These are phyloP conservation scores for Fagus sylvatica DNA, from an alignment of 306 rosid species.

Conservation along the genomic window DNA sequence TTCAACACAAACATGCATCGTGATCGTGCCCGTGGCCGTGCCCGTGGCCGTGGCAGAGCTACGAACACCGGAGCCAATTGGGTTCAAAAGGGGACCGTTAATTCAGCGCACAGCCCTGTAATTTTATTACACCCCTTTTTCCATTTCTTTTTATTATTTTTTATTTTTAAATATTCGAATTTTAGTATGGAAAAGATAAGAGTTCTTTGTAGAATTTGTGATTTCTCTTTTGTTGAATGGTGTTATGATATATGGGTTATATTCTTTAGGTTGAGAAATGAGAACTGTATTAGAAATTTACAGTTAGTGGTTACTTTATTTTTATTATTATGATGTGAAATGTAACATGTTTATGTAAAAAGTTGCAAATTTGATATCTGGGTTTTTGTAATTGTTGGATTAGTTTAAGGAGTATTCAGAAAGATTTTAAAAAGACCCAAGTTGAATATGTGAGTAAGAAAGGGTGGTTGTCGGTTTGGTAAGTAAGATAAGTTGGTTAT, in stretches of 20 bases:
- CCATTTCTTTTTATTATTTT: not conserved
- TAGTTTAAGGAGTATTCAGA: not conserved
- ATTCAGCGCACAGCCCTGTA: not conserved
- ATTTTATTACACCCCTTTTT: not conserved
- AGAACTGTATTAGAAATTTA: too few relatives aligned
- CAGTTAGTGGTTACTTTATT: not conserved
- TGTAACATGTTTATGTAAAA: not conserved
- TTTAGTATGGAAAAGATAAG: too few relatives aligned
- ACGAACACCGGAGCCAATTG: not conserved
- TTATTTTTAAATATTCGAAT: too few relatives aligned
- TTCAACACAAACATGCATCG: too few relatives aligned
- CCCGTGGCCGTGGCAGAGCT: constrained; percentile 13
- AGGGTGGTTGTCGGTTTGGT: not conserved
- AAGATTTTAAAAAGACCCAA: not conserved
- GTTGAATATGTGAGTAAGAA: not conserved
- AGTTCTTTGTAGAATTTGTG: too few relatives aligned
- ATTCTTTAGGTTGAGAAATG: too few relatives aligned
- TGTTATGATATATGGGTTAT: not conserved
- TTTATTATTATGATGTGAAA: not conserved
- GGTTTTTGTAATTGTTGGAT: not conserved
- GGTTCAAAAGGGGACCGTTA: not conserved
- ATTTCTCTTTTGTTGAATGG: not conserved
- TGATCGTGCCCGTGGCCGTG: not conserved
- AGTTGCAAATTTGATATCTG: not conserved
- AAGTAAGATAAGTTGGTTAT: not conserved